Conservation (phyloP, 2,329 filamentous ascomycete genomes). For the Fusarium sp. region DNA sequence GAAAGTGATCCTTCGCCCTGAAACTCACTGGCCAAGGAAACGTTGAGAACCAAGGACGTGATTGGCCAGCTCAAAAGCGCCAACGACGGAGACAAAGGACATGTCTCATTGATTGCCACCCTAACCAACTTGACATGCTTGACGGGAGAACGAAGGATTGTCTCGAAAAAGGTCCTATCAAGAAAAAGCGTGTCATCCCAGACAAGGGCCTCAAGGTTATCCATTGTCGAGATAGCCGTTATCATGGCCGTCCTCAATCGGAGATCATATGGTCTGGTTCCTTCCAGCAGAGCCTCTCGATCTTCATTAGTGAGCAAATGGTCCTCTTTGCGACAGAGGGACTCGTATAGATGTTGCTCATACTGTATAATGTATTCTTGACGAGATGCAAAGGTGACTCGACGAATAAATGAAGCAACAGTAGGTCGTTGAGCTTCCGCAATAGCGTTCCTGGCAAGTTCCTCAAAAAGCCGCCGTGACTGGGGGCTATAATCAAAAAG, state of each 20-base stretch:
- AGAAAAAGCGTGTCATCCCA: constrained; percentile 8
- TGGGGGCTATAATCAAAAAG: no score
- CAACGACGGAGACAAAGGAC: background rate
- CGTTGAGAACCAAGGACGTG: constrained; percentile 1
- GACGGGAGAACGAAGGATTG: background rate
- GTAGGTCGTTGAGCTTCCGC: background rate
- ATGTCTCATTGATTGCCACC: background rate
- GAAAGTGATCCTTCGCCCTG: background rate
- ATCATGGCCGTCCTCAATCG: background rate
- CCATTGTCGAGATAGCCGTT: background rate
- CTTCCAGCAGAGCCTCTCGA: background rate
- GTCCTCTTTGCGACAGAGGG: accelerated
- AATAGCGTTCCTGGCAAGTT: no score
- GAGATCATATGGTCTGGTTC: background rate
- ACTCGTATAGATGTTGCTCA: background rate
- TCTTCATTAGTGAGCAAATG: background rate
- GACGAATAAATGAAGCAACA: background rate
- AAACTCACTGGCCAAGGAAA: background rate
- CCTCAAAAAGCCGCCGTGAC: no score
- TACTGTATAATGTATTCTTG: background rate
- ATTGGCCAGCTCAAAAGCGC: background rate
- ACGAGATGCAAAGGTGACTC: background rate
- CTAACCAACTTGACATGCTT: background rate
- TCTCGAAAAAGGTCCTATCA: background rate
- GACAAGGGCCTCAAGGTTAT: constrained; percentile 23